Base-by-base conservation (phyloP, 1,284 basidiomycete species). In the Cyathus olla region DNA sequence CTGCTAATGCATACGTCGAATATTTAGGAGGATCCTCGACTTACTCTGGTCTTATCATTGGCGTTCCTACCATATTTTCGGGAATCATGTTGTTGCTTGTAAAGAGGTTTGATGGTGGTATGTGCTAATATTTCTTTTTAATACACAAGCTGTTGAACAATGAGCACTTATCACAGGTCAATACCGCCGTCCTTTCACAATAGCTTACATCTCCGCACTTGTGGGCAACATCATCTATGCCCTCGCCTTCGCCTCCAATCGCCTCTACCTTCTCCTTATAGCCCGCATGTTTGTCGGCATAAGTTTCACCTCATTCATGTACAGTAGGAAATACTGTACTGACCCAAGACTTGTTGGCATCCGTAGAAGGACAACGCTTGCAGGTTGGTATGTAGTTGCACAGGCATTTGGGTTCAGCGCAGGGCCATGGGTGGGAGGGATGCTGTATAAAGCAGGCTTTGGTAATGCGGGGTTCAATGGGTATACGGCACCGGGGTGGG, bases 261-360 rank as follows among this genome's bases (percentile, higher is more conserved):
- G 69, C 59, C 79, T 83, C 28, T 83, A 85, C 66, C 75, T 85
- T 60, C 83, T 85, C 60, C 79, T 85, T 50, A 76, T 85, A n/a
- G 84, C 83, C 13, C 81, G 84, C 11, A 81, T 83, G 31, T 76
- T 84, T 17, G 72, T 80, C 31, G 88, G 88, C 0, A 72, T 88
- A 31, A 84, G 76, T 2, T 84, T 83, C 61, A 76, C 79, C 4
- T 71, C 75, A 22, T 83, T 78, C 72, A 81, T 84, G 81, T 83
- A 82, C 73, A 79, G 74, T 68, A 90, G 90, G 68, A 82, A 87
- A 10, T 91, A 89, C 69, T 89, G 87, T 72, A 84, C 86, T 3
- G 90, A 93, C 68, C 82, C 88, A 1, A 83, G 87, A 17, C 83
- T 93, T 55, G 89, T 92, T n/a, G 90, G 90, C 13, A 73, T 91